These are phyloP conservation scores for Baudoinia panamericana DNA, from an alignment of 495 filamentous ascomycete species.

Conservation along the genomic window DNA sequence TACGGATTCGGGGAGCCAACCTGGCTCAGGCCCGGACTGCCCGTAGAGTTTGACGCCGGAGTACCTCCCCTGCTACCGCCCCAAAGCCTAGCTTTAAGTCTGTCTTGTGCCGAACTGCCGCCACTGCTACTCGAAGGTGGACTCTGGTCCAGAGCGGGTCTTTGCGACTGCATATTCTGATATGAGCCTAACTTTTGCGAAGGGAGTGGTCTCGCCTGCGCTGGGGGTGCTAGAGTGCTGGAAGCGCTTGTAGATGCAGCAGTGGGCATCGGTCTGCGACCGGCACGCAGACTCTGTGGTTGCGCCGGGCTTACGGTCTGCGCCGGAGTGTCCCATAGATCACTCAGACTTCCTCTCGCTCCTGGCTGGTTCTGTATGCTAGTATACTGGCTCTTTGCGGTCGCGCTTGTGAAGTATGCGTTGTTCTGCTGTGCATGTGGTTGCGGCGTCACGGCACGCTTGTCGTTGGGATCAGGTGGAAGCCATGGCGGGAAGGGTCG, in stretches of 20 bases:
- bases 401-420: constrained; percentile 28
- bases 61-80: constrained; percentile 30
- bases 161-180: constrained; percentile 34
- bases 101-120: constrained; percentile 48
- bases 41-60: too few relatives aligned
- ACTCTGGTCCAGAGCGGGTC: constrained; percentile 23
- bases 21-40: too few relatives aligned
- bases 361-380: constrained; percentile 3
- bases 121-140: constrained; percentile 29
- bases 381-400: constrained; percentile 32
- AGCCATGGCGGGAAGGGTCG: constrained; percentile 79
- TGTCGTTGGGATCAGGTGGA: constrained; percentile 63
- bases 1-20: constrained; percentile 4
- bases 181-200: constrained; percentile 63
- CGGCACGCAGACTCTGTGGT: constrained; percentile 40
- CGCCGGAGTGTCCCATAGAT: constrained; percentile 67
- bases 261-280: constrained; percentile 14
- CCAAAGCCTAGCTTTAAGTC: constrained; percentile 53
- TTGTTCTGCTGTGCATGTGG: constrained; percentile 32
- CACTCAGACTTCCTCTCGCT: constrained; percentile 39
- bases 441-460: constrained; percentile 37
- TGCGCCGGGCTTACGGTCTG: constrained; percentile 34
- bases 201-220: constrained; percentile 43
- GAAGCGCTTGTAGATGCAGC: constrained; percentile 9
- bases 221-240: constrained; percentile 11